phyloP scores from a whole-genome alignment of 2,329 filamentous ascomycete genomes.

The Clathrospora elynae region DNA sequence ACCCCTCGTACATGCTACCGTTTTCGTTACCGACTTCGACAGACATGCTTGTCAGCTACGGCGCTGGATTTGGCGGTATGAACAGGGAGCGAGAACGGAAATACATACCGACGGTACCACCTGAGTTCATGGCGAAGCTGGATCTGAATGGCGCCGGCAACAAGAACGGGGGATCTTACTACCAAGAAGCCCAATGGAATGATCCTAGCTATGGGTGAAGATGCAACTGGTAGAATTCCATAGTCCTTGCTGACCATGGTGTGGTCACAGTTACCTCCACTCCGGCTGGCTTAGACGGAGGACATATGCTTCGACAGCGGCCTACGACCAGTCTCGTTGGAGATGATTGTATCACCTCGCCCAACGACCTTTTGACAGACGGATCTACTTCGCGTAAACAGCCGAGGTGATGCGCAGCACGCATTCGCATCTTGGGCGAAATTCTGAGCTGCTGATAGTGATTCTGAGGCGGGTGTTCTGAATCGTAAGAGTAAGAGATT shows the following conservation, averaged over 20 bases:
- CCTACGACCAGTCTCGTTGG: neutral
- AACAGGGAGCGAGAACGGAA: conserved; percentile 91
- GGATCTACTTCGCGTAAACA: no score
- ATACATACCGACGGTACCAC: conserved; percentile 93
- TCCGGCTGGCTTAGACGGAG: conserved; percentile 10
- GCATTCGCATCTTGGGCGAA: no score
- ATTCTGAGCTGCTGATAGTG: no score
- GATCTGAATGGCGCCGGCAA: conserved; percentile 60
- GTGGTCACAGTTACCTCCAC: conserved; percentile 9
- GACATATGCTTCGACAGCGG: conserved; percentile 6
- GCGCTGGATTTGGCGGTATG: conserved; percentile 89
- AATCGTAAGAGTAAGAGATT: no score
- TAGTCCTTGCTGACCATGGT: conserved; percentile 10
- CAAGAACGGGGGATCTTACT: conserved; percentile 39
- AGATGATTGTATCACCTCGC: neutral
- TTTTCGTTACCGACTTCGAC: conserved; percentile 95
- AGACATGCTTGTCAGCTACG: conserved; percentile 95
- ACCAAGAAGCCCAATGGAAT: conserved; percentile 41
- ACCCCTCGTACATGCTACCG: conserved; percentile 89
- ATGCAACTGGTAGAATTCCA: neutral
- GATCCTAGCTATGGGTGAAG: conserved; percentile 44
- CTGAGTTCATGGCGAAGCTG: conserved; percentile 88
- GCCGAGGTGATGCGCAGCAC: no score
- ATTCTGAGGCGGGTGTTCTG: no score
- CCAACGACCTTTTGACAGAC: no score